Conservation (phyloP, 768 basidiomycete species). For the Russula sp. region DNA sequence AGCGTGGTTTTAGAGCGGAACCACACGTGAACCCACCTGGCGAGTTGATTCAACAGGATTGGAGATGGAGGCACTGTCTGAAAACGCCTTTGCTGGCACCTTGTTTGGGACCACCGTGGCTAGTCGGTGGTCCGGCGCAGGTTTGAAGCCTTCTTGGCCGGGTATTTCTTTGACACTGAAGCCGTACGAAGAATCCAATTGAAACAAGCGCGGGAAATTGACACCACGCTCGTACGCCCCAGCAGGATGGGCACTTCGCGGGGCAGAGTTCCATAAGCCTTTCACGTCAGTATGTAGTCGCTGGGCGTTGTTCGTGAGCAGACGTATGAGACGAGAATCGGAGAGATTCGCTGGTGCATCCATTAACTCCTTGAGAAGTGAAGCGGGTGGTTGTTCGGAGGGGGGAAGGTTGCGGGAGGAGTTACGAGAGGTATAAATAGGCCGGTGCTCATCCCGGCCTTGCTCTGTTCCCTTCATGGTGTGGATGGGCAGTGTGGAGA, state of each 20-base stretch:
- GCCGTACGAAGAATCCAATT: conserved; percentile 5
- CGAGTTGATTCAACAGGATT: conserved; percentile 6
- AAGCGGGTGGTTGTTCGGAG: not conserved
- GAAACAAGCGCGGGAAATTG: conserved; percentile 15
- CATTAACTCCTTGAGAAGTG: conserved; percentile 5
- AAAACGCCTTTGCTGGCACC: not conserved
- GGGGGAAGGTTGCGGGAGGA: not conserved
- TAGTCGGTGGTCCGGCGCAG: not conserved
- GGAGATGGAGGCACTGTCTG: not conserved
- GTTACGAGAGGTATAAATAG: conserved; percentile 4
- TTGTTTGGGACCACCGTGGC: not conserved
- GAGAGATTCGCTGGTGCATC: conserved; percentile 3
- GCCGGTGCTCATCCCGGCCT: not conserved
- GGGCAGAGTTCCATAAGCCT: conserved; percentile 17
- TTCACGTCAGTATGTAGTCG: conserved; percentile 15
- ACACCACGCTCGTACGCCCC: conserved; percentile 12
- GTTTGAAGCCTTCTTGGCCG: conserved; percentile 2
- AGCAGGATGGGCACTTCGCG: conserved; percentile 17
- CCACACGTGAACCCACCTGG: conserved; percentile 1
- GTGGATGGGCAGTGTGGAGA: conserved; percentile 9
- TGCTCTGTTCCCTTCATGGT: not conserved
- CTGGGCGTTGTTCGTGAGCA: conserved; percentile 9
- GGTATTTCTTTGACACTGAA: conserved; percentile 1
- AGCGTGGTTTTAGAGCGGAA: not conserved
- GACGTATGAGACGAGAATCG: conserved; percentile 7